Conservation (phyloP, 495 filamentous ascomycete genomes). For the Alectoria sarmentosa region DNA sequence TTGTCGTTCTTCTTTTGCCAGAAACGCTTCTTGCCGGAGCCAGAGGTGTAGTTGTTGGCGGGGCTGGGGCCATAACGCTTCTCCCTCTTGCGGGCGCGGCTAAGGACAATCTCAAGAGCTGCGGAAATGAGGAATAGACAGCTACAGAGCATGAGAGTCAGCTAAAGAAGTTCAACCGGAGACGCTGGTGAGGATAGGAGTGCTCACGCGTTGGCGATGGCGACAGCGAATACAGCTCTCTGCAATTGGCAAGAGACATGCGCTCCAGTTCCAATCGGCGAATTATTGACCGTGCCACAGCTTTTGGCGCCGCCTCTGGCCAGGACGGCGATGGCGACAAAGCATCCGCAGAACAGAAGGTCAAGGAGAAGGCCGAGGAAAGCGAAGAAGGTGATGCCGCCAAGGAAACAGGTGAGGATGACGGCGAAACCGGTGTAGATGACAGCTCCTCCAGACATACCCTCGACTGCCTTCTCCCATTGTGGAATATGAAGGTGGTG, state of each 20-base stretch:
- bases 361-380: conserved; percentile 74
- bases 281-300: conserved; percentile 62
- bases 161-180: background rate
- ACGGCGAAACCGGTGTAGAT: conserved; percentile 66
- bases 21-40: conserved; percentile 39
- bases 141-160: conserved; percentile 32
- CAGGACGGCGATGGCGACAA: conserved; percentile 72
- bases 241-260: conserved; percentile 58
- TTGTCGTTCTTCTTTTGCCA: conserved; percentile 25
- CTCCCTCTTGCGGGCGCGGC: conserved; percentile 67
- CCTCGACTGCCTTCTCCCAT: conserved; percentile 70
- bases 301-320: conserved; percentile 55
- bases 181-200: background rate
- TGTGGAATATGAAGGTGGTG: conserved; percentile 51
- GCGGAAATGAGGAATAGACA: conserved; percentile 62
- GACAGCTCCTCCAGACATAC: conserved; percentile 65
- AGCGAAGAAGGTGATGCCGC: conserved; percentile 67
- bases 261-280: conserved; percentile 46
- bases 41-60: conserved; percentile 69
- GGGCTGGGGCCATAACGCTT: conserved; percentile 73
- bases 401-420: conserved; percentile 69
- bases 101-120: conserved; percentile 54
- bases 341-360: conserved; percentile 69
- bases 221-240: conserved; percentile 66
- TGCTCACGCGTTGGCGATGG: conserved; percentile 71